phyloP scores from a whole-genome alignment of 331 rosid species.

The Malus hybrid region DNA sequence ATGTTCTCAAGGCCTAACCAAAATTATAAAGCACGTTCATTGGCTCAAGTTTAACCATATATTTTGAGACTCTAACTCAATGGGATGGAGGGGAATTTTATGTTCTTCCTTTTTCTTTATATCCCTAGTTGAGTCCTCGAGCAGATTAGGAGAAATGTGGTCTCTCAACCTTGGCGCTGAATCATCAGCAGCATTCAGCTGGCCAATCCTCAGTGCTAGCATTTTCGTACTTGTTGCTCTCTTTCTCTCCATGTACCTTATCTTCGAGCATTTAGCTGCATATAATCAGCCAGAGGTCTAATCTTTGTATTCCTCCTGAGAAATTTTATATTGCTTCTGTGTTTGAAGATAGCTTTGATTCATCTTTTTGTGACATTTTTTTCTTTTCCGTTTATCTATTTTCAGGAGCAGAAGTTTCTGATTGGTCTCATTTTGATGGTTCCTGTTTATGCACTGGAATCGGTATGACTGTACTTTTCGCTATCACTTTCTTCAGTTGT shows the following conservation, averaged over 20 bases:
- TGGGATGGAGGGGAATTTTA: conserved; percentile 48
- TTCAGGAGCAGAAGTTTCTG: conserved; percentile 95
- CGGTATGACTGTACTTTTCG: conserved; percentile 37
- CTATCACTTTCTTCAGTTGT: background rate
- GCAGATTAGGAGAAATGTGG: conserved; percentile 59
- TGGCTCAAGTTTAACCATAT: conserved; percentile 3
- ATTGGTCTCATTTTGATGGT: conserved; percentile 91
- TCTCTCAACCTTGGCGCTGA: conserved; percentile 26
- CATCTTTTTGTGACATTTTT: background rate
- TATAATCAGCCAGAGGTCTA: conserved; percentile 92
- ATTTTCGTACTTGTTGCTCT: conserved; percentile 70
- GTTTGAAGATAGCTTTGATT: background rate
- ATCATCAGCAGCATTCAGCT: conserved; percentile 43
- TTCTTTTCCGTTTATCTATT: background rate
- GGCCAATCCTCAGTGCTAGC: conserved; percentile 77
- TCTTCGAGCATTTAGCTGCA: conserved; percentile 78
- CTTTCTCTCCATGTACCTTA: conserved; percentile 70
- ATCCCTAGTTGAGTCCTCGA: conserved; percentile 43
- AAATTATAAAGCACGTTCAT: background rate
- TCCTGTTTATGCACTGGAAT: conserved; percentile 95
- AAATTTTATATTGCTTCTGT: background rate
- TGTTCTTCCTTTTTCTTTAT: conserved; percentile 39
- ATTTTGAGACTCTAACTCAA: conserved; percentile 4
- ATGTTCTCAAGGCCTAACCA: conserved; percentile 2
- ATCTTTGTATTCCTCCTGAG: background rate